Base-by-base conservation (phyloP, 441 rosid species). In the Aquilaria agallochum region DNA sequence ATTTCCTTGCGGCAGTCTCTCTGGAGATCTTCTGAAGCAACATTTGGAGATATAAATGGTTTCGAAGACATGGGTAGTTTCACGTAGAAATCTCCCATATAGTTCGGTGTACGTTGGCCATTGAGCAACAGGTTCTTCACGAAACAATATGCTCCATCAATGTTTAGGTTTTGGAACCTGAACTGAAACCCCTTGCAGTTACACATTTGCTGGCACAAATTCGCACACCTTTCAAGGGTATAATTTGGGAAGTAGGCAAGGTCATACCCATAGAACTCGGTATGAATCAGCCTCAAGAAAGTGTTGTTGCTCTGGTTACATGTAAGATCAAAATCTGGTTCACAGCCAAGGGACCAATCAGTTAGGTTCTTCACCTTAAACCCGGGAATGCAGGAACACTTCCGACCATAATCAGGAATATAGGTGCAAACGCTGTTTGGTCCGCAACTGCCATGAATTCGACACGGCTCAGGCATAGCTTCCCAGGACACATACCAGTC, bases 311-410 rank as follows among this genome's bases (percentile, higher is more conserved):
- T 9, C 5, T 1, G 3, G 11, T 36, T 15, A 31, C 68, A 68
- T 31, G 27, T 5, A 5, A 49, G 33, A 5, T 34, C 31, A 46
- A 68, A 68, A 51, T 56, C 45, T 8, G 68, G 72, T 30, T 55
- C 55, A 44, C 76, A 72, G 0, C 76, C 76, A 11, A 13, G 4
- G 14, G 68, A 59, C 76, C 72, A 72, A 30, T 72, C 68, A 9
- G 53, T 50, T n/a, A 11, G 62, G 31, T 68, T 61, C 31, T 15
- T 62, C 63, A 57, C 55, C 61, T 69, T 72, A 33, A 78, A 80
- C 2, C 83, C 79, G 3, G 80, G 78, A 31, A 81, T 81, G 65
- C 88, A 80, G 2, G 83, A 67, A 45, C 88, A 83, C 58, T 76
- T 76, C 1, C 80, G 81, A 10, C 45, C 45, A 40, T 8, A 4